These are phyloP conservation scores for Aspergillus bridgeri DNA, from an alignment of 495 filamentous ascomycete genomes.

Conservation along the genomic window DNA sequence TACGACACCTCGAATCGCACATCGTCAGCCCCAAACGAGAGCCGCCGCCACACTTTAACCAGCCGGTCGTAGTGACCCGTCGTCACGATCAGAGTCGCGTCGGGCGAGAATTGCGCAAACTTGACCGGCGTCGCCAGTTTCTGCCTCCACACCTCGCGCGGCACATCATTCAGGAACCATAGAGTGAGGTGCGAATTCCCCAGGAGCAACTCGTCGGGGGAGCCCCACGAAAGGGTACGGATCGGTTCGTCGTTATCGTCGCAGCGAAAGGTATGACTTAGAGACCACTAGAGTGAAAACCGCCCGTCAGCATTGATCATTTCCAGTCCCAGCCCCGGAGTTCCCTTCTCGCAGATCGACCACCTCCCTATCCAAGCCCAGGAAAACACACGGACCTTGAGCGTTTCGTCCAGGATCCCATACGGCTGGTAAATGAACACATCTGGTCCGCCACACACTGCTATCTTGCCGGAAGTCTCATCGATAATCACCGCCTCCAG, in stretches of 20 bases:
- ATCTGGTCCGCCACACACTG: conserved; percentile 58
- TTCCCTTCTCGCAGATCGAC: background rate
- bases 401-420: conserved; percentile 62
- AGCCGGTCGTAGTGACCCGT: conserved; percentile 76
- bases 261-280: conserved; percentile 44
- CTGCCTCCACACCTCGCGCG: conserved; percentile 67
- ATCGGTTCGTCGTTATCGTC: conserved; percentile 44
- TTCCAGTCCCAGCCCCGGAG: background rate
- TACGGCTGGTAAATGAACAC: conserved; percentile 79
- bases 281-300: conserved; percentile 47
- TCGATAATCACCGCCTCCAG: conserved; percentile 76
- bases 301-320: conserved; percentile 5
- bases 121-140: conserved; percentile 68
- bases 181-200: conserved; percentile 69
- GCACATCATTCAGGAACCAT: conserved; percentile 52
- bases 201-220: conserved; percentile 74
- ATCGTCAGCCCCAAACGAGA: conserved; percentile 80
- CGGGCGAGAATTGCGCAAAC: conserved; percentile 78
- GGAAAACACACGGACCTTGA: conserved; percentile 35
- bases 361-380: background rate
- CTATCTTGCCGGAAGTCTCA: conserved; percentile 81
- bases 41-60: conserved; percentile 87
- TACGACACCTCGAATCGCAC: conserved; percentile 89
- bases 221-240: conserved; percentile 80
- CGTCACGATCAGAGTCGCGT: conserved; percentile 80